phyloP scores from a whole-genome alignment of 2,329 filamentous ascomycete genomes.

The Fusarium circinatum region DNA sequence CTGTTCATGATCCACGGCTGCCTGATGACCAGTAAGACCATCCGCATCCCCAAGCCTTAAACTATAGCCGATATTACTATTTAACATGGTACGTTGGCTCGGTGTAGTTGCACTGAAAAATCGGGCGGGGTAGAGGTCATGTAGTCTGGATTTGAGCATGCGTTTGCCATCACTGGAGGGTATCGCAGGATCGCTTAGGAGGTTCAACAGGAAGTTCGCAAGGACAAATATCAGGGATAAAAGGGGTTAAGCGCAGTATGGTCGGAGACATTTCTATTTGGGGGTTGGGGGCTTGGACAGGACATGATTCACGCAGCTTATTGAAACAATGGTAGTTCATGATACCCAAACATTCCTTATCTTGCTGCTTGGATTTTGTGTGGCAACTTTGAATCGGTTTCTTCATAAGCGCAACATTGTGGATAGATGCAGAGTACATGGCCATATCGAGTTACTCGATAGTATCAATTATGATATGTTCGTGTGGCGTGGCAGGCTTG shows the following conservation, averaged over 20 bases:
- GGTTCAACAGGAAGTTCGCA: neutral
- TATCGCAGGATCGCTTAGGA: neutral
- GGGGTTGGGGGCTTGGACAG: conserved; percentile 28
- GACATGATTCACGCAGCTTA: conserved; percentile 42
- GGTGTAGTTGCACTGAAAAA: neutral
- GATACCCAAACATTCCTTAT: conserved; percentile 42
- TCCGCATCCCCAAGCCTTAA: conserved; percentile 92
- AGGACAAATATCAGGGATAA: conserved; percentile 1
- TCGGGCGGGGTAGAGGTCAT: neutral
- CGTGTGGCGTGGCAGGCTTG: neutral
- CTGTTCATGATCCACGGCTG: conserved; percentile 91
- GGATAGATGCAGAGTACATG: neutral
- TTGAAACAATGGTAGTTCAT: conserved; percentile 41
- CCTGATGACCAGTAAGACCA: conserved; percentile 93
- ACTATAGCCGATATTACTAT: conserved; percentile 12
- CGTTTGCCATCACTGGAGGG: neutral
- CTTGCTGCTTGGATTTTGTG: neutral
- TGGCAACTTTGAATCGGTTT: neutral
- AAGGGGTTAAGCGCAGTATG: conserved; percentile 3
- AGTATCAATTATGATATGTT: neutral
- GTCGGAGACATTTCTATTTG: conserved; percentile 12
- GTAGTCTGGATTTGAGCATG: neutral
- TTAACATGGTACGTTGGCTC: conserved; percentile 25
- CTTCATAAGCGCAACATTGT: neutral
- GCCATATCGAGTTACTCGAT: neutral